Conservation (phyloP, 306 rosid genomes). For the Rosa chinensis region DNA sequence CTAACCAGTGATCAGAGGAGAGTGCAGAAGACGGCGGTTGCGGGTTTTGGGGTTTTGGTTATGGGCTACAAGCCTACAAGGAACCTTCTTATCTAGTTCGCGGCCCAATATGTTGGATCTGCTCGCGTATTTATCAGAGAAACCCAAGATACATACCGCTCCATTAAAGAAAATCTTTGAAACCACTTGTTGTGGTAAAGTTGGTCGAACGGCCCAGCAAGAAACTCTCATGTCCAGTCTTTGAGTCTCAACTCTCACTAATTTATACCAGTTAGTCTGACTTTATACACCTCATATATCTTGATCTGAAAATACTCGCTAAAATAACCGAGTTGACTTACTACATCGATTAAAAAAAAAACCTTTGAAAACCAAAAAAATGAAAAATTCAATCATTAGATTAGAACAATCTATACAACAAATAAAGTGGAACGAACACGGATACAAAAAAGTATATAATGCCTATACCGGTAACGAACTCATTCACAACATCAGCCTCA, state of each 20-base stretch:
- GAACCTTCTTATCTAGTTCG: background rate
- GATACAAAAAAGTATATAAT: background rate
- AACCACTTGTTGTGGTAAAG: no score
- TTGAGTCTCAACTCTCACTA: no score
- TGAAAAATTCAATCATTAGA: background rate
- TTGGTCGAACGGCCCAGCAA: no score
- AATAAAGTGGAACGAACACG: background rate
- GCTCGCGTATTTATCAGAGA: background rate
- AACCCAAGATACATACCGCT: background rate
- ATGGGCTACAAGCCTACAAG: background rate
- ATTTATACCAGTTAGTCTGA: no score
- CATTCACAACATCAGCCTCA: background rate
- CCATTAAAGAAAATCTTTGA: no score
- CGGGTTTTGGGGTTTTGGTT: background rate
- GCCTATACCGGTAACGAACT: background rate
- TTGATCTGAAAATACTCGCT: no score
- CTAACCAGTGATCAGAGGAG: background rate
- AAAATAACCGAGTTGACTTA: no score
- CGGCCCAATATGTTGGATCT: background rate
- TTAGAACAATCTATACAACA: background rate
- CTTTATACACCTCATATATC: no score
- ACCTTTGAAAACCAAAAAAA: background rate
- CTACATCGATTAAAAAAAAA: no score
- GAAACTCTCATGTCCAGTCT: no score
- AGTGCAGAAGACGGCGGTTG: background rate